phyloP scores from a whole-genome alignment of 768 basidiomycete genomes.

The Phaffia australis region DNA sequence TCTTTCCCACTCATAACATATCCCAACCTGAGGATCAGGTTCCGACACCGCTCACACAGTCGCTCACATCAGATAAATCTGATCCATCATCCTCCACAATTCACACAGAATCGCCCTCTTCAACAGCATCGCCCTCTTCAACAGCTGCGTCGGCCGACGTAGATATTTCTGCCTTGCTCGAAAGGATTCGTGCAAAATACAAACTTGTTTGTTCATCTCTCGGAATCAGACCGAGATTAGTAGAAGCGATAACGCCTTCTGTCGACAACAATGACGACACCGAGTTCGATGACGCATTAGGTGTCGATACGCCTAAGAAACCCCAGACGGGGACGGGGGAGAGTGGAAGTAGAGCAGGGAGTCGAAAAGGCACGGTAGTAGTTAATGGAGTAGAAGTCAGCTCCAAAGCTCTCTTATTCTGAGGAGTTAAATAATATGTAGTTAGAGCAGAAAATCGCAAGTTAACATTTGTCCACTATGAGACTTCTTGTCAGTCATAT shows the following conservation, averaged over 20 bases:
- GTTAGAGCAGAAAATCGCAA: no score
- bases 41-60: slow-evolving; percentile 6
- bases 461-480: no score
- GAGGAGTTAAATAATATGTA: background rate
- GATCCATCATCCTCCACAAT: slow-evolving; percentile 33
- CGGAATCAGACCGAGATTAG: slow-evolving; percentile 49
- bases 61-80: slow-evolving; percentile 27
- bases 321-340: background rate
- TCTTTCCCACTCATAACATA: slow-evolving; percentile 67
- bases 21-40: slow-evolving; percentile 39
- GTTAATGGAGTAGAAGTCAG: slow-evolving; percentile 20
- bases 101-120: background rate
- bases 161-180: slow-evolving; percentile 66
- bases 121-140: background rate
- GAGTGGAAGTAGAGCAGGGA: background rate
- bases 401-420: slow-evolving; percentile 21
- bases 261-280: background rate
- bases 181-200: slow-evolving; percentile 78
- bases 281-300: background rate
- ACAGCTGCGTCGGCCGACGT: slow-evolving; percentile 31
- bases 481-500: no score
- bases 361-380: slow-evolving; percentile 17
- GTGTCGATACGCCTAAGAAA: background rate
- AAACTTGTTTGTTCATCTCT: slow-evolving; percentile 72
- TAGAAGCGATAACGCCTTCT: slow-evolving; percentile 12